Conservation (phyloP, 768 basidiomycete genomes). For the Cystoderma amianthinum region DNA sequence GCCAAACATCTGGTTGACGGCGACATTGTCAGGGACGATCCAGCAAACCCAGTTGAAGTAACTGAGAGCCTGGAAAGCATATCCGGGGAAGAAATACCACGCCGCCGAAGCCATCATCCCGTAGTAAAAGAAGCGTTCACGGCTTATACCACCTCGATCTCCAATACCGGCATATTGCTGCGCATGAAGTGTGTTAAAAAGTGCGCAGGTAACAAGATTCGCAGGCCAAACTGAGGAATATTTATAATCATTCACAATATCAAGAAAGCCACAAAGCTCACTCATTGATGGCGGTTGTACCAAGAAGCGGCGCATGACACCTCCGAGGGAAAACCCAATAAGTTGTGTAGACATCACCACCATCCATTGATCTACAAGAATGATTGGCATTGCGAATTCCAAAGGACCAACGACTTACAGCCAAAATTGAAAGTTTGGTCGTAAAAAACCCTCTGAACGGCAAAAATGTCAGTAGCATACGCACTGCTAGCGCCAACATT, state of each 20-base stretch:
- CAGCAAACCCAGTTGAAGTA: slow-evolving; percentile 63
- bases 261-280: slow-evolving; percentile 25
- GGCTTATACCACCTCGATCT: slow-evolving; percentile 40
- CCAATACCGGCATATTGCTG: slow-evolving; percentile 51
- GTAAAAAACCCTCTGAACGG: slow-evolving; percentile 72
- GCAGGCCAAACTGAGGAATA: slow-evolving; percentile 64
- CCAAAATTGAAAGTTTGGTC: slow-evolving; percentile 52
- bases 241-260: neutral
- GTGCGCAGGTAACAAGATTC: slow-evolving; percentile 59
- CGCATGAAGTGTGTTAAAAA: slow-evolving; percentile 72
- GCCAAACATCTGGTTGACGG: slow-evolving; percentile 56
- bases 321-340: slow-evolving; percentile 77
- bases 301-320: slow-evolving; percentile 66
- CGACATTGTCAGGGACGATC: slow-evolving; percentile 53
- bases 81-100: slow-evolving; percentile 56
- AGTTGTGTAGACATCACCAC: no score
- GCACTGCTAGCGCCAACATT: slow-evolving; percentile 39
- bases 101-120: slow-evolving; percentile 38
- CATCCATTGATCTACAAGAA: no score
- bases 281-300: slow-evolving; percentile 68
- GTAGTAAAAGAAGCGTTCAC: slow-evolving; percentile 54
- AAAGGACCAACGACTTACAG: slow-evolving; percentile 69
- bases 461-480: slow-evolving; percentile 71
- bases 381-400: slow-evolving; percentile 72
- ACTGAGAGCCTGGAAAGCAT: slow-evolving; percentile 54